Base-by-base conservation (phyloP, 2,329 filamentous ascomycete genomes). In the Nothopassalora personata region DNA sequence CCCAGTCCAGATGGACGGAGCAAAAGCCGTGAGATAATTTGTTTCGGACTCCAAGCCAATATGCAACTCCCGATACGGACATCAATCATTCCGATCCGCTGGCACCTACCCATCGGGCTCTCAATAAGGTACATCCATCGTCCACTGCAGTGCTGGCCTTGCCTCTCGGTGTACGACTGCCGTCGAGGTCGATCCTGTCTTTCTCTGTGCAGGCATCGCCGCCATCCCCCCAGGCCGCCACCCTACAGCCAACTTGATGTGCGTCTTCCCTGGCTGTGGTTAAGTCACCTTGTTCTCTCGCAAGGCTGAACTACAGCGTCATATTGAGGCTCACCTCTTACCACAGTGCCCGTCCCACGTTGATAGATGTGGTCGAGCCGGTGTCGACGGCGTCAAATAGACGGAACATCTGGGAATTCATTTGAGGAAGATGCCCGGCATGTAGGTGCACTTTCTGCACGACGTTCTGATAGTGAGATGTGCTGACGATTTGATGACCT, bases 301-400 rank as follows among this genome's bases (percentile, higher is more conserved):
- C 46, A 63, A 62, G 30, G 64, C 63, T 15, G 65, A 67, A 13
- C 59, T 68, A 4, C 43, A 67, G 39, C 63, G 63, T 4, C 67
- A 69, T 46, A 66, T 67, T 63, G 47, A 53, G 10, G 64, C 57
- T 34, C 63, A 70, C 31, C 33, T 28, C 1, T 33, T 48, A 1
- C 46, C 30, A n/a, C 55, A 46, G 19, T 56, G 53, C 36, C 53
- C 55, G n/a, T 67, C 61, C 52, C 58, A 56, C 8, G 43, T 63
- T 13, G 13, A 39, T 31, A 34, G 30, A 13, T 68, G 66, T 39
- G 27, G 45, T 28, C 45, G 53, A 6, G 34, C 15, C 19, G 53
- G 19, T 1, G 11, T 19, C 6, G 56, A 63, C 2, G 45, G 52
- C 1, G 60, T 65, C 63, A 61, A 52, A 6, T 50, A 58, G 27